Base-by-base conservation (phyloP, 2,329 filamentous ascomycete species). In the Colletotrichum musicola region DNA sequence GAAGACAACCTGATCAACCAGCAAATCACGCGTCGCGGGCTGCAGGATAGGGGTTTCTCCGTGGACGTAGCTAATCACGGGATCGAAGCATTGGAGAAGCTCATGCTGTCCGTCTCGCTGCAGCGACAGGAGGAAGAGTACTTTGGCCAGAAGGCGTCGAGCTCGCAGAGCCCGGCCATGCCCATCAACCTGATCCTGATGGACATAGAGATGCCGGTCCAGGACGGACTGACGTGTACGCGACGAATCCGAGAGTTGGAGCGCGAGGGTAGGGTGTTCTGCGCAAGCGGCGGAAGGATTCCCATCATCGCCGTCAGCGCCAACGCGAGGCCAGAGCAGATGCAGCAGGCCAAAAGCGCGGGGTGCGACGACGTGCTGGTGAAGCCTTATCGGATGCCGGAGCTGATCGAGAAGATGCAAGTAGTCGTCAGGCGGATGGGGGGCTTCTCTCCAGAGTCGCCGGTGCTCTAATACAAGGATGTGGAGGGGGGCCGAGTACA, bases 141-240 rank as follows among this genome's bases (percentile, higher is more conserved):
- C 38, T 64, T 72, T 59, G 27, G 62, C 16, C 38, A 53, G 1
- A 40, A 25, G 18, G 20, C 18, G 7, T 18, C 64, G 6, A 56
- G 27, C 27, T 9, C 35, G 4, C 61, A 54, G 18, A 40, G 40
- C 4, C 44, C 53, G 6, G 10, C 59, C n/a, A 72, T 84, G 27
- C 79, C 82, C 1, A 79, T 91, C 25, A 87, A 87, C 57, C 82
- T 93, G 4, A 87, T 93, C 18, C 81, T 93, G 20, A 93, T 93
- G 91, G 92, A 93, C 73, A 89, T 92, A 72, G 90, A 93, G 75
- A 93, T 93, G 91, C 91, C 91, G 1, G 80, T 93, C 16, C 91
- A 92, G 83, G 90, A 93, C 72, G 92, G 92, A 0, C 80, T 92
- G 64, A 88, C 89, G 1, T 92, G 90, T 74, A 90, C 90, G 13